phyloP scores from a whole-genome alignment of 768 basidiomycete genomes.

The Leucocoprinus birnbaumii region DNA sequence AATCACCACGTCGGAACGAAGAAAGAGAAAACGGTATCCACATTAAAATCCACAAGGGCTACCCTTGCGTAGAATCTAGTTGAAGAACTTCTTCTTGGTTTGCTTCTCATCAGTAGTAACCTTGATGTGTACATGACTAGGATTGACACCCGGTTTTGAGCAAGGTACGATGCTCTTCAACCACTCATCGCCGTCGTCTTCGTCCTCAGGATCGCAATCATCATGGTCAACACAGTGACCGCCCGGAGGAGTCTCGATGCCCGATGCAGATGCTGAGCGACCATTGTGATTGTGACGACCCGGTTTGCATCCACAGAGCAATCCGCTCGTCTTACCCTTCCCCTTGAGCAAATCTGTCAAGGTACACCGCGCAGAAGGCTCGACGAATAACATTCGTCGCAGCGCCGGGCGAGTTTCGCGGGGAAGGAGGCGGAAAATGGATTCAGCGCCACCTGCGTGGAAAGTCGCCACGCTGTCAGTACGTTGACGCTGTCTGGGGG shows the following conservation, averaged over 20 bases:
- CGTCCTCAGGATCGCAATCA: conserved; percentile 60
- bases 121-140: conserved; percentile 71
- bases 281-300: conserved; percentile 12
- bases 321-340: conserved; percentile 64
- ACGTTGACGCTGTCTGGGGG: conserved; percentile 35
- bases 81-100: conserved; percentile 75
- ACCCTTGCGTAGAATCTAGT: conserved; percentile 11
- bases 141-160: conserved; percentile 40
- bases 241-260: conserved; percentile 34
- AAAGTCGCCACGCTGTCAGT: conserved; percentile 60
- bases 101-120: conserved; percentile 69
- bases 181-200: conserved; percentile 89
- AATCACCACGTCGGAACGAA: not conserved
- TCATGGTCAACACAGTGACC: conserved; percentile 64
- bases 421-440: conserved; percentile 93
- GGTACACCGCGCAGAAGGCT: conserved; percentile 86
- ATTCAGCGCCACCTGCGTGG: conserved; percentile 79
- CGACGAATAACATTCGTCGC: conserved; percentile 91
- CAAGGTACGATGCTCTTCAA: conserved; percentile 71
- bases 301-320: conserved; percentile 77
- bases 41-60: not conserved
- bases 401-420: conserved; percentile 89
- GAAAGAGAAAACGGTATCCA: not conserved
- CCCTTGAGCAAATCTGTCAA: conserved; percentile 89
- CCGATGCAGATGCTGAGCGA: conserved; percentile 2